These are phyloP conservation scores for Murraya paniculata DNA, from an alignment of 345 rosid genomes.

Conservation along the genomic window DNA sequence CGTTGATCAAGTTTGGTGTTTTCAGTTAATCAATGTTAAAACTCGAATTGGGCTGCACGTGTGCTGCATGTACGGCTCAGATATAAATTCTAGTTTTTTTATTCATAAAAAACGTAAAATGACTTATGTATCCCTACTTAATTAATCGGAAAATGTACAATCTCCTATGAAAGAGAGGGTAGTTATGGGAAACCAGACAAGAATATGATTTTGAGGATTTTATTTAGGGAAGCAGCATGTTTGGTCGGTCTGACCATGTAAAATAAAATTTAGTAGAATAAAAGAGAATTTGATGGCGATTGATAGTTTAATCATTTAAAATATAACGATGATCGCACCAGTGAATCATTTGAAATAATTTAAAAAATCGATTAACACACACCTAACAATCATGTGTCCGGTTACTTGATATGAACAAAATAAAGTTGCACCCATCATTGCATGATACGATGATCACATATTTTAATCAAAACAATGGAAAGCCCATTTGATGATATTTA, in stretches of 20 bases:
- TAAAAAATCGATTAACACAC: neutral
- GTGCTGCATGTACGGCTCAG: constrained; percentile 11
- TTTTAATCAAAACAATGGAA: neutral
- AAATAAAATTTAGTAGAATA: constrained; percentile 10
- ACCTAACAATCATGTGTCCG: neutral
- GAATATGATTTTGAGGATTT: constrained; percentile 1
- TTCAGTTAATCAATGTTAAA: constrained; percentile 24
- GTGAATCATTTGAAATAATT: constrained; percentile 2
- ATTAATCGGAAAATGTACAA: neutral
- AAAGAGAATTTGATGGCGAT: constrained; percentile 15
- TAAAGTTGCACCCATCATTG: constrained; percentile 18
- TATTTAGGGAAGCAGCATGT: constrained; percentile 26
- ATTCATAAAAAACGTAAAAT: neutral
- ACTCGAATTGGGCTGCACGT: constrained; percentile 35
- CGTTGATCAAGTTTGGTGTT: constrained; percentile 13
- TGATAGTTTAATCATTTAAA: constrained; percentile 30
- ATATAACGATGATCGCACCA: neutral
- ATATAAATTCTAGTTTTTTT: neutral
- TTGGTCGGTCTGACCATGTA: constrained; percentile 23
- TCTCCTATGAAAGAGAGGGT: neutral
- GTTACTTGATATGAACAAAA: constrained; percentile 31
- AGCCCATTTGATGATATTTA: constrained; percentile 13
- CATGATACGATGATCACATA: constrained; percentile 7
- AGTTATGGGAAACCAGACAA: constrained; percentile 1
- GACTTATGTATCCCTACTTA: neutral